These are phyloP conservation scores for Rosa rugosa DNA, from an alignment of 306 rosid genomes.

Conservation along the genomic window DNA sequence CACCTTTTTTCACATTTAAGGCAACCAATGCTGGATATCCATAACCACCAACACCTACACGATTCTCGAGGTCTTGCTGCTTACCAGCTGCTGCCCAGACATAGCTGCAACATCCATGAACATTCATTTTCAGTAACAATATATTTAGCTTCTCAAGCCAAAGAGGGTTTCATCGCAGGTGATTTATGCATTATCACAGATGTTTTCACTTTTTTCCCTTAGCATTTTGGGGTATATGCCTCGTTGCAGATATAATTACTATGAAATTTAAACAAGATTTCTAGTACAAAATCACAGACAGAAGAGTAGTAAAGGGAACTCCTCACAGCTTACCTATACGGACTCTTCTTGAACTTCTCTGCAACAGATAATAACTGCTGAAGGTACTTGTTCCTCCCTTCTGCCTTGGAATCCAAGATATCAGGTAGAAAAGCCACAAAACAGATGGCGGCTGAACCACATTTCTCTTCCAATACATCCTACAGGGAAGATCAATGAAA, in stretches of 20 bases:
- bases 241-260: background rate
- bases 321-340: conserved; percentile 65
- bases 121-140: background rate
- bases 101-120: conserved; percentile 48
- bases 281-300: background rate
- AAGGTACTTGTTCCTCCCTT: conserved; percentile 84
- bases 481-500: conserved; percentile 25
- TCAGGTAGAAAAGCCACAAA: conserved; percentile 96
- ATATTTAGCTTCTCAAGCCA: background rate
- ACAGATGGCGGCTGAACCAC: conserved; percentile 93
- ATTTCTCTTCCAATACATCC: conserved; percentile 92
- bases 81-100: conserved; percentile 93
- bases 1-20: conserved; percentile 78
- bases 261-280: background rate
- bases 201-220: background rate
- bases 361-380: conserved; percentile 81
- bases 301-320: background rate
- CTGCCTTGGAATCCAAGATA: conserved; percentile 96
- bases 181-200: background rate
- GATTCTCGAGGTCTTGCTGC: conserved; percentile 86
- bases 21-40: conserved; percentile 99
- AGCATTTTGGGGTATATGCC: background rate
- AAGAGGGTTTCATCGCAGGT: background rate
- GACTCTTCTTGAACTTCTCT: conserved; percentile 87
- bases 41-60: conserved; percentile 95